phyloP scores from a whole-genome alignment of 2,329 filamentous ascomycete genomes.

The Apiospora marii region DNA sequence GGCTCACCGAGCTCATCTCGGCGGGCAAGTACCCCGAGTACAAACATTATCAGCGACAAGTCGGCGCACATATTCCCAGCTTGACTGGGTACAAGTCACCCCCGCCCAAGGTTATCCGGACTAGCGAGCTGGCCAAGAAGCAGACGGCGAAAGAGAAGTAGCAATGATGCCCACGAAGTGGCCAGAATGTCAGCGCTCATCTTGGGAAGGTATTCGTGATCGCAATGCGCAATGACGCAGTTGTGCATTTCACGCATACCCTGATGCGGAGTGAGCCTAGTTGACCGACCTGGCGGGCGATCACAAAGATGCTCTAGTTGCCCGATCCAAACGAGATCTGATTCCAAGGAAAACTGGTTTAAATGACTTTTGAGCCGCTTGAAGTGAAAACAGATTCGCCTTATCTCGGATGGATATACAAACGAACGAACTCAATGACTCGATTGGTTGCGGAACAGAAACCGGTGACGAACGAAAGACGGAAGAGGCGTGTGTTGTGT shows the following conservation, averaged over 20 bases:
- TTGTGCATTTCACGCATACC: not conserved
- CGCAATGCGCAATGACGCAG: conserved; percentile 9
- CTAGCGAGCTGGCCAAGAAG: conserved; percentile 58
- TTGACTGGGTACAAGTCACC: conserved; percentile 53
- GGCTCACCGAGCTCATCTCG: conserved; percentile 84
- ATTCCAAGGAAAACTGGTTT: not conserved
- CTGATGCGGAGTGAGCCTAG: not conserved
- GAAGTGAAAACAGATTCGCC: not conserved
- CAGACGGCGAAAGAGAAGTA: conserved; percentile 52
- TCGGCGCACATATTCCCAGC: conserved; percentile 83
- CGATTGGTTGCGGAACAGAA: not conserved
- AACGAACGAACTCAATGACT: not conserved
- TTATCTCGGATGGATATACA: not conserved
- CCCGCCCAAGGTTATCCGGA: conserved; percentile 51
- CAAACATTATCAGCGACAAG: conserved; percentile 79
- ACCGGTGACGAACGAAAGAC: not conserved
- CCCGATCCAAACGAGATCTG: not conserved
- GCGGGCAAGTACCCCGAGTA: conserved; percentile 89
- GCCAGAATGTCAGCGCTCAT: not conserved
- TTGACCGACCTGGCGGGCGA: not conserved
- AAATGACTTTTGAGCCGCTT: not conserved
- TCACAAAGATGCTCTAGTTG: not conserved
- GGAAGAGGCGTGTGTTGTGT: conserved; percentile 11
- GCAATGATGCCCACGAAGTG: conserved; percentile 11
- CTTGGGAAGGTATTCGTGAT: not conserved